Conservation (phyloP, 768 basidiomycete genomes). For the Mycena indigotica region DNA sequence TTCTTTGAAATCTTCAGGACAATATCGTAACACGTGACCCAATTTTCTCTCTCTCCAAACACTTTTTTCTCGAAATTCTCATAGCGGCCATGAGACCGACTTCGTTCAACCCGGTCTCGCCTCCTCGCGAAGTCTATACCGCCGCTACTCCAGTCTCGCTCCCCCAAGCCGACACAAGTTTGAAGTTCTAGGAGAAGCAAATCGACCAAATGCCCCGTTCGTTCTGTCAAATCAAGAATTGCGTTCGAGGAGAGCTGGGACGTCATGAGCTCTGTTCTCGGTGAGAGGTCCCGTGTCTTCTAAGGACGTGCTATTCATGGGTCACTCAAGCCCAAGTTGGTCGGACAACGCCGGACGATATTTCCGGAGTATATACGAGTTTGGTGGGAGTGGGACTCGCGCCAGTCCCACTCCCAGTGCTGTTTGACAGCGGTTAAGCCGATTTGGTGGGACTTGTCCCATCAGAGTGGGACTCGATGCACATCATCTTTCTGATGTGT, state of each 20-base stretch:
- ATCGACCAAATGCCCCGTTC: conserved; percentile 51
- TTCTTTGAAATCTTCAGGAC: too few species aligned
- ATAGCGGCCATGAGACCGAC: too few species aligned
- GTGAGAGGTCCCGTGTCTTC: conserved; percentile 62
- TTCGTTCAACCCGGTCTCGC: too few species aligned
- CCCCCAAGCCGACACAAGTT: conserved; percentile 52
- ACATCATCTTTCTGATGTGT: too few species aligned
- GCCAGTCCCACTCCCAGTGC: too few species aligned
- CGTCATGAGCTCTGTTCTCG: conserved; percentile 64
- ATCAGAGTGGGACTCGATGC: too few species aligned
- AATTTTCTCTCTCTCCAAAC: too few species aligned
- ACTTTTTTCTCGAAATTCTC: too few species aligned
- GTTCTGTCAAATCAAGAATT: conserved; percentile 59
- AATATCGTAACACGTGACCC: too few species aligned
- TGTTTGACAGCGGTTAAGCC: too few species aligned
- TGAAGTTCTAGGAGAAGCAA: conserved; percentile 61
- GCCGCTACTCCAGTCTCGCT: conserved; percentile 38
- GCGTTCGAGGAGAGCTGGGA: conserved; percentile 75
- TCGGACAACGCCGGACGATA: conserved; percentile 77
- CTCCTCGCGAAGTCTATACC: background rate
- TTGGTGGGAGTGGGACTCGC: too few species aligned
- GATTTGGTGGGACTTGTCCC: too few species aligned
- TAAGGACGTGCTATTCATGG: conserved; percentile 49
- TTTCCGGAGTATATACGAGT: conserved; percentile 54
- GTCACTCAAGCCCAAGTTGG: conserved; percentile 42